Evolutionary conservation across 176 grass and related monocot species (phyloP).

Genomic region (Oryza longistaminata): DNA sequence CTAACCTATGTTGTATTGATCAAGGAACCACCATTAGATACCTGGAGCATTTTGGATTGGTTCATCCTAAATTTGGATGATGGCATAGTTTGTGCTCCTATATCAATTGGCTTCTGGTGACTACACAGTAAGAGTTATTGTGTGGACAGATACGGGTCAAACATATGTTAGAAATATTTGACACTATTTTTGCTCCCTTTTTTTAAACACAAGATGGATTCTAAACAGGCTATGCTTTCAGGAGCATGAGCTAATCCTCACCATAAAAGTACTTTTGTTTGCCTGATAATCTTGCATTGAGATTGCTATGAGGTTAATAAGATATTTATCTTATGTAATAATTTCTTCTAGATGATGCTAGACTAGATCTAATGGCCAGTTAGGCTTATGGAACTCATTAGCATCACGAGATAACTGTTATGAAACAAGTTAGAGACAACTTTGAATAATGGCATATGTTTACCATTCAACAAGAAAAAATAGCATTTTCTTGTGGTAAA

Average conservation of each 20-base stretch:
- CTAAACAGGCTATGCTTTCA: conserved; percentile 7
- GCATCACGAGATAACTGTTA: conserved; percentile 2
- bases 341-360: not conserved
- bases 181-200: conserved; percentile 3
- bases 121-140: conserved; percentile 58
- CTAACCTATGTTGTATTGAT: not conserved
- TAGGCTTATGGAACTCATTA: not conserved
- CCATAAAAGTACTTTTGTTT: not conserved
- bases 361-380: not conserved
- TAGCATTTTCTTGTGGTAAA: too few relatives aligned
- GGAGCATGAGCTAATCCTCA: not conserved
- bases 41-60: conserved; percentile 49
- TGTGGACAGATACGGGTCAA: conserved; percentile 67
- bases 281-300: not conserved
- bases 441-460: too few relatives aligned
- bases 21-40: not conserved
- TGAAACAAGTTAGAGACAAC: too few relatives aligned
- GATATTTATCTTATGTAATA: not conserved
- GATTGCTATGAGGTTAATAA: not conserved
- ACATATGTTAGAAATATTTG: conserved; percentile 36
- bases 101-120: conserved; percentile 55
- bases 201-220: not conserved
- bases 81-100: conserved; percentile 57
- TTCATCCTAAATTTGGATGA: conserved; percentile 58
- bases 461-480: too few relatives aligned